Evolutionary conservation across 805 yeast species (phyloP).

Genomic region (Yamadazyma philogaea): DNA sequence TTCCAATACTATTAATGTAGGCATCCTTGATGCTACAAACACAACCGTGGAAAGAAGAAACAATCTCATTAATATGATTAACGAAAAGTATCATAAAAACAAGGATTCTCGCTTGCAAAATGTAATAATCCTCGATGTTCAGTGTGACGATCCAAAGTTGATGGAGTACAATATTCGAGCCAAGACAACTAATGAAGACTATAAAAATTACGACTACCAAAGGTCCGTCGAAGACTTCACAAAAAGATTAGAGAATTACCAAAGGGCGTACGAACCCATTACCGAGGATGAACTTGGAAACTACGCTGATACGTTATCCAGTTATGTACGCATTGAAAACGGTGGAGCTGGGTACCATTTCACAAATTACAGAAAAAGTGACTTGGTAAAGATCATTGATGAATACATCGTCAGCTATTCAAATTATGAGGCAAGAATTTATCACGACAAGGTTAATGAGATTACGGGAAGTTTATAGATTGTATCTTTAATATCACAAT

Average conservation of each 20-base stretch:
- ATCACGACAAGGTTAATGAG: slow-evolving; percentile 24
- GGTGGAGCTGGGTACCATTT: slow-evolving; percentile 22
- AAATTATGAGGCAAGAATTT: slow-evolving; percentile 21
- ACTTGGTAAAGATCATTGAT: slow-evolving; percentile 9
- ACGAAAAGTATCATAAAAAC: slow-evolving; percentile 8
- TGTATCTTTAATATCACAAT: slow-evolving; percentile 1
- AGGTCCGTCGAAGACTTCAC: slow-evolving; percentile 59
- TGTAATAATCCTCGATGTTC: slow-evolving; percentile 57
- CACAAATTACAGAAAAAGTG: slow-evolving; percentile 10
- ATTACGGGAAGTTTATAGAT: slow-evolving; percentile 3
- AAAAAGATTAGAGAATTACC: slow-evolving; percentile 52
- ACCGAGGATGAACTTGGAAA: slow-evolving; percentile 22
- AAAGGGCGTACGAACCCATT: slow-evolving; percentile 31
- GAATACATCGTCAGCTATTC: slow-evolving; percentile 17
- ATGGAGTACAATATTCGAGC: slow-evolving; percentile 60
- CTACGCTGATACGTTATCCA: slow-evolving; percentile 15
- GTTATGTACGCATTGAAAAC: slow-evolving; percentile 26
- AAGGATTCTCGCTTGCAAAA: slow-evolving; percentile 19
- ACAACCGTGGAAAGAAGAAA: slow-evolving; percentile 34
- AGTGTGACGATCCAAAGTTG: slow-evolving; percentile 51
- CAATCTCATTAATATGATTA: slow-evolving; percentile 27
- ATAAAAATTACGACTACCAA: slow-evolving; percentile 49
- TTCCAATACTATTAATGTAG: slow-evolving; percentile 27
- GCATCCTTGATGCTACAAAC: slow-evolving; percentile 44
- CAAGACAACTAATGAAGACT: slow-evolving; percentile 63